Evolutionary conservation across 2,329 filamentous ascomycete species (phyloP).

Genomic region (Cadophora luteo-olivacea): DNA sequence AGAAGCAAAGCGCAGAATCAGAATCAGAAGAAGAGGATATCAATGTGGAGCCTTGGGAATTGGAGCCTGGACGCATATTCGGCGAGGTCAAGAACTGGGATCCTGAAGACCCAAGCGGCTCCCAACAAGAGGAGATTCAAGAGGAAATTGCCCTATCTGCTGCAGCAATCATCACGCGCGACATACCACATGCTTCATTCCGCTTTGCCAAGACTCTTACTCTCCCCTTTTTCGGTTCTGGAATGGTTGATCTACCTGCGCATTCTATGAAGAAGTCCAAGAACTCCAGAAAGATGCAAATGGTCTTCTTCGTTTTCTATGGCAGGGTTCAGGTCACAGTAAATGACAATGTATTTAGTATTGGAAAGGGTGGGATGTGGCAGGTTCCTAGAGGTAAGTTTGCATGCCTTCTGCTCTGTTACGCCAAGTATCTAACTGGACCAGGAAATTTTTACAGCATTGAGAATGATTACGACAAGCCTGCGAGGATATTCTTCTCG

Average conservation of each 20-base stretch:
- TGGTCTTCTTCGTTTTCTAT: slow-evolving; percentile 90
- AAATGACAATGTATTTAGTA: slow-evolving; percentile 77
- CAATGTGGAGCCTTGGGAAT: slow-evolving; percentile 73
- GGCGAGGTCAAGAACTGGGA: slow-evolving; percentile 72
- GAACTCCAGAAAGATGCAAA: slow-evolving; percentile 94
- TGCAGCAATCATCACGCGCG: slow-evolving; percentile 57
- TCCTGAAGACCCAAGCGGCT: slow-evolving; percentile 62
- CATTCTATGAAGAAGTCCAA: slow-evolving; percentile 86
- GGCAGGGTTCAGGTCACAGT: slow-evolving; percentile 84
- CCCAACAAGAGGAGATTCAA: slow-evolving; percentile 60
- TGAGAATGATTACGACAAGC: slow-evolving; percentile 74
- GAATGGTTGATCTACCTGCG: slow-evolving; percentile 86
- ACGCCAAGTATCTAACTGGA: slow-evolving; percentile 27
- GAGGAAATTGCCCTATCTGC: slow-evolving; percentile 60
- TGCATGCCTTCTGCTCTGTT: slow-evolving; percentile 18
- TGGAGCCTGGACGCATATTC: slow-evolving; percentile 65
- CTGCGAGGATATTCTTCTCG: slow-evolving; percentile 87
- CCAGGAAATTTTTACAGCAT: slow-evolving; percentile 94
- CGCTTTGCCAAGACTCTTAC: slow-evolving; percentile 88
- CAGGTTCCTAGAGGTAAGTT: slow-evolving; percentile 90
- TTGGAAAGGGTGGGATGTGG: slow-evolving; percentile 87
- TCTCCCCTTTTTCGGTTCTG: slow-evolving; percentile 85
- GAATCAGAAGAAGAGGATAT: slow-evolving; percentile 45
- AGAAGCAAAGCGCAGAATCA: slow-evolving; percentile 43
- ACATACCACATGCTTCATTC: slow-evolving; percentile 74